Base-by-base conservation (phyloP, 345 rosid genomes). In the Pistacia integerrima region DNA sequence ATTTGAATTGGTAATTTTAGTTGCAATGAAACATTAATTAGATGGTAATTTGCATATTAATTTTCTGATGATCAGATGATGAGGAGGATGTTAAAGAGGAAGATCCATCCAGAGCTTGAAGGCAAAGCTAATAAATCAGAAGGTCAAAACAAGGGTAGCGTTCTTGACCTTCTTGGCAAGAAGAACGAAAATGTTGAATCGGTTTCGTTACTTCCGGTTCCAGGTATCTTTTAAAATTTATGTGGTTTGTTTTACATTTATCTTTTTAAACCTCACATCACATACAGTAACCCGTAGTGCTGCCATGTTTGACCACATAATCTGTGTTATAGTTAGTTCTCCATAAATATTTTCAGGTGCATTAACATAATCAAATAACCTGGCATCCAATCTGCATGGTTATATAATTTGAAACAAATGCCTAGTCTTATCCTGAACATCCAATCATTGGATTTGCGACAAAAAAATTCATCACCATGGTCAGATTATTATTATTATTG, bases 61-160 rank as follows among this genome's bases (percentile, higher is more conserved):
- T 12, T 64, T 4, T 46, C 14, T 56, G 62, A 33, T 61, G 63
- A 38, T 59, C 63, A 94, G 98, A 80, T 94, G 92, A 85, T 93
- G 90, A 91, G 81, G 87, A 90, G 86, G 80, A 88, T 94, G 95
- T 25, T 94, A 77, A 94, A 89, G 85, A 93, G 87, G 86, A 94
- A 94, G 84, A 91, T 94, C 69, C 97, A 92, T 80, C 97, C 98
- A 46, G 97, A 92, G 74, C 65, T 86, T 28, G 90, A 90, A 65
- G 81, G 85, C 54, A 90, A 87, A 69, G 75, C 60, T 13, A 64
- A 17, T 5, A 80, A 77, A 76, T 69, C 81, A 6, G 85, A 82
- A 18, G 67, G 65, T 70, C 82, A 72, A 62, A 74, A 64, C 82
- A 85, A 84, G 77, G 55, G 80, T 38, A 80, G 49, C 66, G 51